Conservation (phyloP, 73 alveolate species). For the Stentor roeselii region DNA sequence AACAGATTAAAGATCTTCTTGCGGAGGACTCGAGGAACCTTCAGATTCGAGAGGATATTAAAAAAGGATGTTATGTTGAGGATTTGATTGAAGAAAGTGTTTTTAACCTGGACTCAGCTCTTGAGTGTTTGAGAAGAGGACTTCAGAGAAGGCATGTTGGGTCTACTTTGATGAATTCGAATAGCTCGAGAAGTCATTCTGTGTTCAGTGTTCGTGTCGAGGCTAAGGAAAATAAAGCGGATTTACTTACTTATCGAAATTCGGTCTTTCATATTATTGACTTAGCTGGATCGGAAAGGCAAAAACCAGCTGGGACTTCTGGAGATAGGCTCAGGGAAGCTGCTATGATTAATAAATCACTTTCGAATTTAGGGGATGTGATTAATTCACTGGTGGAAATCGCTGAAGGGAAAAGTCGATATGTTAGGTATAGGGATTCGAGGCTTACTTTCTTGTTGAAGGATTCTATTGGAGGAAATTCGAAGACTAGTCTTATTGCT, state of each 20-base stretch:
- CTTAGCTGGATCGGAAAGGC: constrained; percentile 96
- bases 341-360: constrained; percentile 84
- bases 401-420: constrained; percentile 85
- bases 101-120: constrained; percentile 88
- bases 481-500: constrained; percentile 94
- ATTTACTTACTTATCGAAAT: constrained; percentile 42
- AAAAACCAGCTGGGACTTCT: constrained; percentile 79
- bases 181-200: constrained; percentile 91
- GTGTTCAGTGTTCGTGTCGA: constrained; percentile 90
- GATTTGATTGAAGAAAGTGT: constrained; percentile 80
- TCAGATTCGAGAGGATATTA: constrained; percentile 70
- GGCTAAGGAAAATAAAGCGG: constrained; percentile 51
- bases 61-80: constrained; percentile 84
- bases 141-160: constrained; percentile 87
- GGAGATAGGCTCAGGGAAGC: constrained; percentile 81
- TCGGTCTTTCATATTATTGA: constrained; percentile 90
- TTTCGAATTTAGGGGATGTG: constrained; percentile 85
- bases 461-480: constrained; percentile 98
- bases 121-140: constrained; percentile 87
- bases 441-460: constrained; percentile 90
- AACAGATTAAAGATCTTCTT: constrained; percentile 90
- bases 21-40: constrained; percentile 37
- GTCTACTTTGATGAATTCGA: constrained; percentile 82
- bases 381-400: constrained; percentile 89
- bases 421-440: constrained; percentile 92